Percentiles rank a stretch among this genome's conserved stretches.
Conservation (phyloP, 257 asterid species). For the Scutellaria baicalensis region DNA sequence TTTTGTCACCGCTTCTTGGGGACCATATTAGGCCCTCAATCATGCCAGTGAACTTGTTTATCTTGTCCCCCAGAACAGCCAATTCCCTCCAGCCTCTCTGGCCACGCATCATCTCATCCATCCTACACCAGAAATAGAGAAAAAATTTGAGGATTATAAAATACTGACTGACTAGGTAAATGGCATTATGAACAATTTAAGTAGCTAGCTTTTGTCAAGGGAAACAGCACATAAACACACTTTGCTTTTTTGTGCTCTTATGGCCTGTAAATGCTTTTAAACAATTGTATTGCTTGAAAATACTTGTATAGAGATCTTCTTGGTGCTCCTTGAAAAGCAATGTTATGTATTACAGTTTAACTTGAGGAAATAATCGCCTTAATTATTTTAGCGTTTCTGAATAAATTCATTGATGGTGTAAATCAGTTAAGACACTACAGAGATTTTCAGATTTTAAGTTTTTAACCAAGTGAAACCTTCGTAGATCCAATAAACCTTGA, state of each 20-base stretch:
- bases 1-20: conserved; percentile 65
- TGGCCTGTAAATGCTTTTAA: neutral
- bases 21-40: conserved; percentile 98
- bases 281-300: neutral
- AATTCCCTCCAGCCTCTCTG: conserved; percentile 99
- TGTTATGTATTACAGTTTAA: neutral
- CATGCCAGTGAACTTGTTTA: conserved; percentile 85
- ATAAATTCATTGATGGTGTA: neutral
- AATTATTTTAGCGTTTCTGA: neutral
- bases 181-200: neutral
- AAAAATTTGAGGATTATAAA: neutral
- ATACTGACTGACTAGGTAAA: neutral
- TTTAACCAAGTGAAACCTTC: neutral
- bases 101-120: conserved; percentile 99
- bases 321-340: neutral
- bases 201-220: neutral
- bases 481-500: neutral
- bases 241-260: neutral
- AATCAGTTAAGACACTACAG: neutral
- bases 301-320: neutral
- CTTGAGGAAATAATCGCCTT: neutral
- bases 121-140: conserved; percentile 44
- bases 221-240: neutral
- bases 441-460: neutral
- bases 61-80: conserved; percentile 86